These are phyloP conservation scores for Nephelium lappaceum DNA, from an alignment of 345 rosid species.

Conservation along the genomic window DNA sequence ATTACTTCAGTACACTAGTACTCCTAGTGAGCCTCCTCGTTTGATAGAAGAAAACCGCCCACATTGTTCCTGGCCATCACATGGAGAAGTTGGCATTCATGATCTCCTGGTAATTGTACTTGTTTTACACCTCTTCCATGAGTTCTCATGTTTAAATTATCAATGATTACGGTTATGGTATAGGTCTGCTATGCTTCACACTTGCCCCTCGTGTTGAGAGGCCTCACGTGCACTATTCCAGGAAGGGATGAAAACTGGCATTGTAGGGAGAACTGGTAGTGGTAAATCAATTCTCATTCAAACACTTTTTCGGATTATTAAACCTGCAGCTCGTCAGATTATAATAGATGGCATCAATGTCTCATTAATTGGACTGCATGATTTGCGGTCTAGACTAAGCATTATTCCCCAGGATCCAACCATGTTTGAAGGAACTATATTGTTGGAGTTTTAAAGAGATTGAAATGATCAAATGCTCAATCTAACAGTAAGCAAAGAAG, in stretches of 20 bases:
- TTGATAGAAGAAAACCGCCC: conserved; percentile 54
- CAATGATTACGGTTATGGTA: not conserved
- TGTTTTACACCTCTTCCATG: not conserved
- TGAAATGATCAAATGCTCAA: too few relatives aligned
- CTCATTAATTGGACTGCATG: conserved; percentile 58
- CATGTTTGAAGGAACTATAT: conserved; percentile 73
- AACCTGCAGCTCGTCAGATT: conserved; percentile 58
- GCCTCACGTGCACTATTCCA: conserved; percentile 49
- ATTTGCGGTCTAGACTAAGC: conserved; percentile 59
- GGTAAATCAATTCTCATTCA: conserved; percentile 71
- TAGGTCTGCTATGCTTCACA: conserved; percentile 60
- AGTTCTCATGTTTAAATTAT: not conserved
- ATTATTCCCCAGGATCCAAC: conserved; percentile 76
- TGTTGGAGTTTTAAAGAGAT: too few relatives aligned
- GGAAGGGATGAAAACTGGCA: conserved; percentile 60
- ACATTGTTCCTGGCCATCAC: conserved; percentile 55
- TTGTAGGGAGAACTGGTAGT: conserved; percentile 70
- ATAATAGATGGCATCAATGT: conserved; percentile 56
- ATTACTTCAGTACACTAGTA: conserved; percentile 55
- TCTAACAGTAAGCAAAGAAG: too few relatives aligned
- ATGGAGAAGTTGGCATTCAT: conserved; percentile 51
- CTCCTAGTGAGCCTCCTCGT: conserved; percentile 71
- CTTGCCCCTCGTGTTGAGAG: conserved; percentile 55
- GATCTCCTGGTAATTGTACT: conserved; percentile 45
- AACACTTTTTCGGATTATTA: conserved; percentile 60